Percentiles rank a stretch among this genome's conserved stretches.
These are phyloP conservation scores for Chaetomium cochliodes DNA, from an alignment of 495 filamentous ascomycete genomes.

Conservation along the genomic window DNA sequence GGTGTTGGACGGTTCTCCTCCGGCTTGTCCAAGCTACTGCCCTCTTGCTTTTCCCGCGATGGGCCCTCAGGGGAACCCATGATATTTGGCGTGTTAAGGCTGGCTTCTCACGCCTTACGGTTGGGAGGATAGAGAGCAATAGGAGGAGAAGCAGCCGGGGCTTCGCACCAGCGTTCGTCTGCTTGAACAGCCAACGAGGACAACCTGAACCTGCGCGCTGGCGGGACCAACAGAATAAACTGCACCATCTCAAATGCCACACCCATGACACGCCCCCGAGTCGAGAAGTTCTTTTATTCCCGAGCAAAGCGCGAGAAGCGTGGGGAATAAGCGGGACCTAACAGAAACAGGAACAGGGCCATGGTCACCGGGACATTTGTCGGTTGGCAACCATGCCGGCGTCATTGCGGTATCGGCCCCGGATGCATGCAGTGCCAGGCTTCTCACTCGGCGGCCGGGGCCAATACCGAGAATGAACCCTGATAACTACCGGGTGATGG, in stretches of 20 bases:
- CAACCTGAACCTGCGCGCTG: not conserved
- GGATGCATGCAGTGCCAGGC: not conserved
- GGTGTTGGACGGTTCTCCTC: not conserved
- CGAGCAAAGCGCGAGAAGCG: conserved; percentile 17
- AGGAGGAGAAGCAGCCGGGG: not conserved
- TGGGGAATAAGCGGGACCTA: conserved; percentile 20
- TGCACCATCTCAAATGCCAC: not conserved
- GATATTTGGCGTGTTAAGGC: too few species aligned
- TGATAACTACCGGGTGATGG: not conserved
- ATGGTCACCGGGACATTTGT: not conserved
- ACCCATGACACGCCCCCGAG: not conserved
- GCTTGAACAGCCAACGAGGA: not conserved
- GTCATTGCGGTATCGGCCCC: conserved; percentile 22
- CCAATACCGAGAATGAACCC: not conserved
- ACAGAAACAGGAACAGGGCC: not conserved
- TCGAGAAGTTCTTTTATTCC: conserved; percentile 14
- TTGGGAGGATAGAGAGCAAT: not conserved
- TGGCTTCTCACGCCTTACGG: not conserved
- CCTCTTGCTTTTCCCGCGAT: not conserved
- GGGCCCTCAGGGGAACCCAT: not conserved
- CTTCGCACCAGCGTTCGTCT: not conserved
- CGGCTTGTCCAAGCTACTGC: not conserved
- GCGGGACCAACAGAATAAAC: not conserved
- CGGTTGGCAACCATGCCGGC: conserved; percentile 7
- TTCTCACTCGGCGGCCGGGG: not conserved